These are phyloP conservation scores for Ilyonectria mors-panacis DNA, from an alignment of 2,329 filamentous ascomycete genomes.

Conservation along the genomic window DNA sequence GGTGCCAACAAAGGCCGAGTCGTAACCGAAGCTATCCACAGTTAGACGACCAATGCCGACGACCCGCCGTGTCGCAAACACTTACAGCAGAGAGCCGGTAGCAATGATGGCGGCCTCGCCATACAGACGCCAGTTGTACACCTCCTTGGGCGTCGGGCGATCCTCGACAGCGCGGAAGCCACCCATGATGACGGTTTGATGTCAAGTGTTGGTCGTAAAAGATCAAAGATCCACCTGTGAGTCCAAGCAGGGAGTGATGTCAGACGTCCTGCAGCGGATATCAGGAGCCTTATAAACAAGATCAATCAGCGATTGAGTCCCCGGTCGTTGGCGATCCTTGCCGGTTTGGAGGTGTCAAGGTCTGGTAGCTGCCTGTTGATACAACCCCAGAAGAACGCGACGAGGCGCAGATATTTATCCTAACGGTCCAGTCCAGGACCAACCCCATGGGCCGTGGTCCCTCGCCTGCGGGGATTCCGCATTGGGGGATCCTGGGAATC, in stretches of 20 bases:
- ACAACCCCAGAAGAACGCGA: conserved; percentile 24
- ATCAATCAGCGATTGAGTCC: conserved; percentile 7
- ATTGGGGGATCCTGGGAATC: conserved; percentile 37
- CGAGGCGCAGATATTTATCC: conserved; percentile 42
- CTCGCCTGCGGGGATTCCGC: conserved; percentile 23
- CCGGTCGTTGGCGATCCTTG: conserved; percentile 24
- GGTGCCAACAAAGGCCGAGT: conserved; percentile 68
- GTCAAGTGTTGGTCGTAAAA: background rate
- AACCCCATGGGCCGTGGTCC: conserved; percentile 24
- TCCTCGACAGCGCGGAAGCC: conserved; percentile 66
- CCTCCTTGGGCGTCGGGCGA: conserved; percentile 68
- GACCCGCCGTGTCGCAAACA: conserved; percentile 2
- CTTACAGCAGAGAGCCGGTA: conserved; percentile 60
- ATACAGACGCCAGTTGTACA: conserved; percentile 69
- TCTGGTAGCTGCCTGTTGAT: conserved; percentile 14
- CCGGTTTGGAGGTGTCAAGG: conserved; percentile 15
- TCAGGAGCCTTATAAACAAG: conserved; percentile 1
- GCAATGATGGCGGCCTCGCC: conserved; percentile 63
- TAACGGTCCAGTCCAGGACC: conserved; percentile 10
- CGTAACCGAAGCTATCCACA: conserved; percentile 64
- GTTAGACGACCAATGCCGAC: background rate
- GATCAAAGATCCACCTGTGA: background rate
- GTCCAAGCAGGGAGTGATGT: background rate
- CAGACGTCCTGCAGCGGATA: background rate
- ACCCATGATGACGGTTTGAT: conserved; percentile 48